A percentile compares a stretch with the other conserved stretches of the same genome.
These are phyloP conservation scores for Salix purpurea DNA, from an alignment of 345 rosid species.

Conservation along the genomic window DNA sequence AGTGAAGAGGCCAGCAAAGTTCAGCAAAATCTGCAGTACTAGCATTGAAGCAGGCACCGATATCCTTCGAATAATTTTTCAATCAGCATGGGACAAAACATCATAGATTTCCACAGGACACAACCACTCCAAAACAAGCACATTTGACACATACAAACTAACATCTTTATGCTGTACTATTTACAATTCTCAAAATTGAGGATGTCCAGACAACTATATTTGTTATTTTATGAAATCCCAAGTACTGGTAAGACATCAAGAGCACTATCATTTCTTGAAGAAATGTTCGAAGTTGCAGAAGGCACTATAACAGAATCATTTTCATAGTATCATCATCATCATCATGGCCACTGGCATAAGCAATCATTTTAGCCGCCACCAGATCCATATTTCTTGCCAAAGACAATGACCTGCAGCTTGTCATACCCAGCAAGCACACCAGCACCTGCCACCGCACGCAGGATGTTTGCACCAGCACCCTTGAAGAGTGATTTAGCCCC, in stretches of 20 bases:
- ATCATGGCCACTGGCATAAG: background rate
- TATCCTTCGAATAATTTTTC: background rate
- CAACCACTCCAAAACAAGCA: background rate
- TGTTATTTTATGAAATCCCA: conserved; percentile 1
- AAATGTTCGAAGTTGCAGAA: conserved; percentile 27
- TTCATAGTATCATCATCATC: conserved; percentile 10
- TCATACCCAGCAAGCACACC: conserved; percentile 38
- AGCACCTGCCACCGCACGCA: conserved; percentile 33
- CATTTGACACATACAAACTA: background rate
- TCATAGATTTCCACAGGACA: background rate
- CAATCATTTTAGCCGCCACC: conserved; percentile 12
- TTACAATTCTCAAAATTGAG: conserved; percentile 21
- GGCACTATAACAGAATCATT: conserved; percentile 10
- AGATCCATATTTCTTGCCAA: conserved; percentile 29
- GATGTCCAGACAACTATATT: background rate
- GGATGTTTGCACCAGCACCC: conserved; percentile 34
- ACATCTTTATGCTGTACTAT: conserved; percentile 1
- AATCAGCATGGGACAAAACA: background rate
- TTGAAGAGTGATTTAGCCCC: conserved; percentile 27
- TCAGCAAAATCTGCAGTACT: background rate
- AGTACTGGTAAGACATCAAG: conserved; percentile 5
- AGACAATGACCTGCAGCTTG: conserved; percentile 28
- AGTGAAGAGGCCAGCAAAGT: background rate
- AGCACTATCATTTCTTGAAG: conserved; percentile 8
- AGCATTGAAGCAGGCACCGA: background rate